These are phyloP conservation scores for Fusarium nematophilum DNA, from an alignment of 2,329 filamentous ascomycete genomes.

Conservation along the genomic window DNA sequence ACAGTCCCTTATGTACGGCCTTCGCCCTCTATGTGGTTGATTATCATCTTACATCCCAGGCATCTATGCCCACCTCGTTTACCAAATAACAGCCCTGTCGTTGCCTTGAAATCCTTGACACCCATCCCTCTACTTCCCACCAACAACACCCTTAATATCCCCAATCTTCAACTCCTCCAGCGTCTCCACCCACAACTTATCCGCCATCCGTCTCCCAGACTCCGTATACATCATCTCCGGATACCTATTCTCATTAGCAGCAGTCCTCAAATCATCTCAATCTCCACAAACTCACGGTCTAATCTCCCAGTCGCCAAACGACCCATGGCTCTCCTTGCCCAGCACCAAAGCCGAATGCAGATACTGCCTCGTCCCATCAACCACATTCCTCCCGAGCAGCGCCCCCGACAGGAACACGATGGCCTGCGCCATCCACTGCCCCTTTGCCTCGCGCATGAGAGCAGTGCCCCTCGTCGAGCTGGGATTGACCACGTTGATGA, in stretches of 20 bases:
- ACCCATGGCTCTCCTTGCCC: slow-evolving; percentile 16
- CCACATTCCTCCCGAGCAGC: background rate
- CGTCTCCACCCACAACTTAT: slow-evolving; percentile 4
- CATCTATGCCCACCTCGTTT: no score
- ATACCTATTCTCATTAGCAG: slow-evolving; percentile 7
- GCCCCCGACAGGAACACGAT: background rate
- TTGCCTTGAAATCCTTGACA: no score
- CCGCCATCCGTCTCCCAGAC: background rate
- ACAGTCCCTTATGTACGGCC: no score
- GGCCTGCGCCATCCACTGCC: background rate
- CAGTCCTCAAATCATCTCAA: background rate
- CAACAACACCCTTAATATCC: background rate
- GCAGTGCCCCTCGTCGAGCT: background rate
- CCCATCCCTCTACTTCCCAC: background rate
- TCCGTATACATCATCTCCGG: slow-evolving; percentile 7
- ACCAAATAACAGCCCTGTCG: no score
- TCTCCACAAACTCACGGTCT: background rate
- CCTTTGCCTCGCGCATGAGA: background rate
- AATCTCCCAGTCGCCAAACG: slow-evolving; percentile 13
- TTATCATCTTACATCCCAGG: no score
- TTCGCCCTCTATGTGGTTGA: no score
- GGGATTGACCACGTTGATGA: background rate
- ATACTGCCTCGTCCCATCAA: background rate
- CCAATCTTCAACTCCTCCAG: slow-evolving; percentile 6
- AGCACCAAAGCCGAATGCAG: slow-evolving; percentile 4